phyloP scores from a whole-genome alignment of 805 yeast species.

The Teunomyces lycoperdinae region DNA sequence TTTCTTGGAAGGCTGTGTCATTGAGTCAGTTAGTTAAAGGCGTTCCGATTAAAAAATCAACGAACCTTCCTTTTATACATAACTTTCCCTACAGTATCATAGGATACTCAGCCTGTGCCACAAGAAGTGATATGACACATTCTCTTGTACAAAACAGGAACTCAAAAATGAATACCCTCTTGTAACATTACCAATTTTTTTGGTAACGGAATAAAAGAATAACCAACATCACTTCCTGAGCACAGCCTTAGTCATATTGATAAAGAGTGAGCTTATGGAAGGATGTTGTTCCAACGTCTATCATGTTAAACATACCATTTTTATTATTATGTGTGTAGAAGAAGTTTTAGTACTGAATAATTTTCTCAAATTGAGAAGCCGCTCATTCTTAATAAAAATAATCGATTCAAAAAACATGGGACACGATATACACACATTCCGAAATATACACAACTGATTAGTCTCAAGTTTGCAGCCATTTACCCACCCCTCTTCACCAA shows the following conservation, averaged over 20 bases:
- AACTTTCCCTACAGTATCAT: conserved; percentile 22
- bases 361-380: not conserved
- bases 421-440: not conserved
- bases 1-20: conserved; percentile 32
- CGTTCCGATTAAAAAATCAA: conserved; percentile 12
- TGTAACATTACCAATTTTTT: not conserved
- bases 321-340: not conserved
- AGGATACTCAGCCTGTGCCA: conserved; percentile 25
- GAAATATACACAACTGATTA: not conserved
- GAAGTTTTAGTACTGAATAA: not conserved
- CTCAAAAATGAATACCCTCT: not conserved
- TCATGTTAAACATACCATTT: conserved; percentile 14
- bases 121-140: conserved; percentile 19
- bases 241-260: conserved; percentile 10
- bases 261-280: conserved; percentile 12
- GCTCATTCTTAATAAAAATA: not conserved
- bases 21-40: conserved; percentile 16
- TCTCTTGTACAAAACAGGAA: conserved; percentile 4
- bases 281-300: conserved; percentile 19
- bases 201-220: conserved; percentile 5
- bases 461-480: not conserved
- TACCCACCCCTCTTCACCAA: not conserved
- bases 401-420: not conserved
- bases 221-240: conserved; percentile 15
- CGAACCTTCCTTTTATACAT: conserved; percentile 13